Evolutionary conservation across 2,329 filamentous ascomycete species (phyloP).

Genomic region (Talaromyces piceae): DNA sequence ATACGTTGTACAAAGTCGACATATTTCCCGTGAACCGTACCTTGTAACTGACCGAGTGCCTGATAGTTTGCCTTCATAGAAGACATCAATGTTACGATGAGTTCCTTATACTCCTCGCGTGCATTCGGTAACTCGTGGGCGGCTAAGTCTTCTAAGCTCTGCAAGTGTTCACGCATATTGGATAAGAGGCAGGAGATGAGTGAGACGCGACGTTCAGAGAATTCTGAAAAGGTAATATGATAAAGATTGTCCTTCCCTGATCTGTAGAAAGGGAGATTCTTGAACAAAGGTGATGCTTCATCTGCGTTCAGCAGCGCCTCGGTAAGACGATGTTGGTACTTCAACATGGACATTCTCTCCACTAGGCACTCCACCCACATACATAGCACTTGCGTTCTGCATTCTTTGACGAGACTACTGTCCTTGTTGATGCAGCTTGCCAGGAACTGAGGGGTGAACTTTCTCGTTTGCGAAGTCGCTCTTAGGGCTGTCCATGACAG

Average conservation of each 20-base stretch:
- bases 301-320: slow-evolving; percentile 46
- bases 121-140: slow-evolving; percentile 29
- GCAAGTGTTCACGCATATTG: slow-evolving; percentile 51
- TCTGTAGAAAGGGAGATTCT: slow-evolving; percentile 51
- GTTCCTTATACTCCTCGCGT: slow-evolving; percentile 40
- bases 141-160: slow-evolving; percentile 26
- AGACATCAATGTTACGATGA: slow-evolving; percentile 51
- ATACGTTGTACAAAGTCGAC: slow-evolving; percentile 56
- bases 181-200: slow-evolving; percentile 50
- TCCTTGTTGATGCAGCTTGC: slow-evolving; percentile 39
- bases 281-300: slow-evolving; percentile 41
- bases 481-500: slow-evolving; percentile 43
- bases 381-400: slow-evolving; percentile 43
- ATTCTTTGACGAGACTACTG: slow-evolving; percentile 33
- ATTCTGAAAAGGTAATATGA: slow-evolving; percentile 44
- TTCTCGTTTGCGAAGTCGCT: slow-evolving; percentile 40
- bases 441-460: slow-evolving; percentile 41
- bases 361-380: slow-evolving; percentile 50
- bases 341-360: slow-evolving; percentile 53
- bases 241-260: slow-evolving; percentile 32
- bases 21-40: slow-evolving; percentile 44
- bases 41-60: slow-evolving; percentile 38
- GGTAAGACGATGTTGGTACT: slow-evolving; percentile 54
- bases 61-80: slow-evolving; percentile 56
- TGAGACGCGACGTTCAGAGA: slow-evolving; percentile 47